phyloP scores from a whole-genome alignment of 2,329 filamentous ascomycete species.

The Cephalotrichum gorgonifer region DNA sequence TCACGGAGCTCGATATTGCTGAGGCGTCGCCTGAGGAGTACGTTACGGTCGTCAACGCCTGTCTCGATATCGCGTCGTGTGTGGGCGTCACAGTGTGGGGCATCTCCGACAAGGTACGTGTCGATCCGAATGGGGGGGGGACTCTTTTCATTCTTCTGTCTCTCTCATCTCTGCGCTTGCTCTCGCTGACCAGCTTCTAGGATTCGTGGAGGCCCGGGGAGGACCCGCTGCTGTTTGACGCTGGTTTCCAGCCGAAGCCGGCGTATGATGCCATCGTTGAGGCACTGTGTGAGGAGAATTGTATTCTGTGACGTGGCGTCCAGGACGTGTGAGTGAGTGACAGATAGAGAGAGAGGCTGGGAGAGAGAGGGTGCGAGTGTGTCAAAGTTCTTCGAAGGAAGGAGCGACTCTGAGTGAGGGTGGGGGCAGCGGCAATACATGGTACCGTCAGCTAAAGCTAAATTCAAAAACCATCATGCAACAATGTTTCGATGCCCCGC shows the following conservation, averaged over 20 bases:
- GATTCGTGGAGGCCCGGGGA: constrained; percentile 40
- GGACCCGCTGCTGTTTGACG: constrained; percentile 44
- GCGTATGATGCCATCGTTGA: constrained; percentile 36
- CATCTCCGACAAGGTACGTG: constrained; percentile 26
- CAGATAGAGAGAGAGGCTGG: too few species aligned
- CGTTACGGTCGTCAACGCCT: constrained; percentile 44
- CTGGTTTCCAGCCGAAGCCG: constrained; percentile 37
- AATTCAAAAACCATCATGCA: too few species aligned
- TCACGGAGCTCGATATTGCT: constrained; percentile 61
- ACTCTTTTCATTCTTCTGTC: not conserved
- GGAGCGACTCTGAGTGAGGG: too few species aligned
- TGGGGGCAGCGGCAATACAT: too few species aligned
- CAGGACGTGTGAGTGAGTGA: too few species aligned
- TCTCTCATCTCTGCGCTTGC: not conserved
- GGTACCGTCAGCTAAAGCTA: too few species aligned
- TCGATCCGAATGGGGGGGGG: not conserved
- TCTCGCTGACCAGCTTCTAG: not conserved
- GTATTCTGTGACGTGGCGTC: constrained; percentile 2
- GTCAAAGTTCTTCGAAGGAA: not conserved
- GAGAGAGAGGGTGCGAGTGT: too few species aligned
- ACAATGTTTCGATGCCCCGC: too few species aligned
- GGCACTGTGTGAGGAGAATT: constrained; percentile 14
- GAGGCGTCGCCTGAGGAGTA: constrained; percentile 46
- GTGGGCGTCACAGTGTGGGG: constrained; percentile 58
- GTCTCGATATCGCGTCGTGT: constrained; percentile 46